Percentiles rank a stretch among this genome's conserved stretches.
Conservation (phyloP, 2,329 filamentous ascomycete genomes). For the Venturia oleaginea region DNA sequence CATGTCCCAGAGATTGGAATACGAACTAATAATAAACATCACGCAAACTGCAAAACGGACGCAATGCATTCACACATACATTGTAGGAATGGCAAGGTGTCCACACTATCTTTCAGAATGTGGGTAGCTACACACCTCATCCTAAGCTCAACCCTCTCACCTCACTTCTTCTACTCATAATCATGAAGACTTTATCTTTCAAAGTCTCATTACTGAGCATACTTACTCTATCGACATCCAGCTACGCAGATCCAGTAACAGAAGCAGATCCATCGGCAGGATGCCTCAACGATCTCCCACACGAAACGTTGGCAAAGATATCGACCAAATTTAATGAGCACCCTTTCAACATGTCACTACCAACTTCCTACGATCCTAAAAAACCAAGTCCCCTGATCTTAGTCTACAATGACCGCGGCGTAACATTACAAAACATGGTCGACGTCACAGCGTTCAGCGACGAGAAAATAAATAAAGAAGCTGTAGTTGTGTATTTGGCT, state of each 20-base stretch:
- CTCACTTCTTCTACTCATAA: neutral
- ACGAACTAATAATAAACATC: neutral
- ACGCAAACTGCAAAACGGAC: neutral
- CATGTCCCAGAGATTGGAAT: neutral
- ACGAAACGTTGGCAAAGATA: neutral
- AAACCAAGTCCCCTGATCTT: conserved; percentile 1
- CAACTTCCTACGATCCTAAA: neutral
- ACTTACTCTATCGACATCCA: neutral
- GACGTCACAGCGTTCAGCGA: neutral
- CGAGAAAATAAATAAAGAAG: neutral
- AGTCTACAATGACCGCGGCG: neutral
- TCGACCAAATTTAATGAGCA: neutral
- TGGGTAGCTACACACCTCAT: neutral
- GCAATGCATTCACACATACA: neutral
- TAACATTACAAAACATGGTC: neutral
- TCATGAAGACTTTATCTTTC: neutral
- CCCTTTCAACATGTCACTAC: neutral
- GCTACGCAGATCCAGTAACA: neutral
- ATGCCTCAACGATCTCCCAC: neutral
- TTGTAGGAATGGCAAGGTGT: neutral
- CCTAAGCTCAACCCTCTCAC: neutral
- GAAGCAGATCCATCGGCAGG: conserved; percentile 1
- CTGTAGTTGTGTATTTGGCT: neutral
- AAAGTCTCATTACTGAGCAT: neutral
- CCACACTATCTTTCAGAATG: neutral